Conservation (phyloP, 2,329 filamentous ascomycete species). For the Chrysoporthe puriensis region DNA sequence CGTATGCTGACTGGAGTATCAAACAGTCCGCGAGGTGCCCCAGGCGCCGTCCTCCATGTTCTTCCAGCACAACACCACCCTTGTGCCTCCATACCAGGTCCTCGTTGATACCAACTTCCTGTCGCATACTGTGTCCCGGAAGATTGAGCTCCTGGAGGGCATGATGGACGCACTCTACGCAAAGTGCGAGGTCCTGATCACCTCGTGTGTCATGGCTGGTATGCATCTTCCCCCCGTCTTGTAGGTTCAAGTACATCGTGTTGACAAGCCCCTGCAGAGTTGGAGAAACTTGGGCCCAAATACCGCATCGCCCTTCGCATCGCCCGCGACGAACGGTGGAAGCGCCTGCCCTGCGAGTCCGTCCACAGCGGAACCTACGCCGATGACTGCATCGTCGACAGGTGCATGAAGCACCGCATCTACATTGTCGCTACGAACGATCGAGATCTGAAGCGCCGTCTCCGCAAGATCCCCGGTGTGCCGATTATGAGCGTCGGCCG, state of each 20-base stretch:
- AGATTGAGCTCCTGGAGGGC: slow-evolving; percentile 59
- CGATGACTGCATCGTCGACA: slow-evolving; percentile 67
- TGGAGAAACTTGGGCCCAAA: slow-evolving; percentile 87
- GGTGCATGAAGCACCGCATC: slow-evolving; percentile 74
- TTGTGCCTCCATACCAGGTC: slow-evolving; percentile 80
- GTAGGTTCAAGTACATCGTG: background rate
- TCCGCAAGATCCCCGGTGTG: slow-evolving; percentile 72
- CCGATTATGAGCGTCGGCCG: slow-evolving; percentile 80
- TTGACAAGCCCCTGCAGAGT: slow-evolving; percentile 26
- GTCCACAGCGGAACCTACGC: slow-evolving; percentile 82
- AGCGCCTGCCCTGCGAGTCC: slow-evolving; percentile 76
- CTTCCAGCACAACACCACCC: slow-evolving; percentile 85
- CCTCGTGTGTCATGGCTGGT: slow-evolving; percentile 65
- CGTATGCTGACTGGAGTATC: slow-evolving; percentile 19
- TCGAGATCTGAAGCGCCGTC: slow-evolving; percentile 78
- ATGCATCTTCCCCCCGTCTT: slow-evolving; percentile 1
- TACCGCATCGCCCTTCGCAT: slow-evolving; percentile 86
- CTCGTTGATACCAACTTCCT: slow-evolving; percentile 91
- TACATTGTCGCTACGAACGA: slow-evolving; percentile 79
- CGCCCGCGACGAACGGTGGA: slow-evolving; percentile 87
- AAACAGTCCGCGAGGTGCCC: slow-evolving; percentile 44
- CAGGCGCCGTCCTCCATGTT: slow-evolving; percentile 84
- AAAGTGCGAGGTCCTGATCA: slow-evolving; percentile 87
- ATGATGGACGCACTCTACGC: slow-evolving; percentile 94
- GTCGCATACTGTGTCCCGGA: slow-evolving; percentile 86